Conservation (phyloP, 225 moss, liverwort and hornwort genomes). For the Antitrichia curtipendula region DNA sequence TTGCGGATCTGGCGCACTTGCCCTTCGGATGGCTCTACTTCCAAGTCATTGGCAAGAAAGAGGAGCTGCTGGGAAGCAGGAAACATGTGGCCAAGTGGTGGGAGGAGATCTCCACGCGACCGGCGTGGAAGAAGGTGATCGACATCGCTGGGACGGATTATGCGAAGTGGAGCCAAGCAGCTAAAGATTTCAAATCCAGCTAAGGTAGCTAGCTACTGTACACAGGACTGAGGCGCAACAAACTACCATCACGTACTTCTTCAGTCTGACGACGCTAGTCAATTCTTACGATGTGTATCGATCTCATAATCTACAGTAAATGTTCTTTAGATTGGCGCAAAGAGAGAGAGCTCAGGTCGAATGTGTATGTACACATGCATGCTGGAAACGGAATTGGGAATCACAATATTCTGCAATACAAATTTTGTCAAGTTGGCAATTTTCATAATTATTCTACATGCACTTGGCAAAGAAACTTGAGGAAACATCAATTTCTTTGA, state of each 20-base stretch:
- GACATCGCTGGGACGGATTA: background rate
- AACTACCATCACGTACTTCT: background rate
- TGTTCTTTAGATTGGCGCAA: background rate
- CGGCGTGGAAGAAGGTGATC: constrained; percentile 20
- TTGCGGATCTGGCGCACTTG: constrained; percentile 49
- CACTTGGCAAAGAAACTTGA: background rate
- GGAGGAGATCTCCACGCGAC: constrained; percentile 1
- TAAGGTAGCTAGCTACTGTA: background rate
- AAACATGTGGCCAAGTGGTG: constrained; percentile 21
- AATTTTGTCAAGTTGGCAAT: background rate
- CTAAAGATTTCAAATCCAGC: background rate
- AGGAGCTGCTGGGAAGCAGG: background rate
- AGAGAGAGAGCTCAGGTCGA: background rate
- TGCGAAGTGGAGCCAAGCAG: background rate
- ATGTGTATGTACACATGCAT: background rate
- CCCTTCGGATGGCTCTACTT: constrained; percentile 21
- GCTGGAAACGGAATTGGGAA: background rate
- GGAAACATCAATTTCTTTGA: background rate
- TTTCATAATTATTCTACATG: background rate
- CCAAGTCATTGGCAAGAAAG: background rate
- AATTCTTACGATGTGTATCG: background rate
- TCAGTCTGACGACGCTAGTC: background rate
- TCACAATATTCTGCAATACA: background rate
- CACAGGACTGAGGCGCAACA: background rate
- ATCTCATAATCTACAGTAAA: background rate